Evolutionary conservation across 148 eudicot genomes (phyloP).

Genomic region (Nepenthes gracilis): DNA sequence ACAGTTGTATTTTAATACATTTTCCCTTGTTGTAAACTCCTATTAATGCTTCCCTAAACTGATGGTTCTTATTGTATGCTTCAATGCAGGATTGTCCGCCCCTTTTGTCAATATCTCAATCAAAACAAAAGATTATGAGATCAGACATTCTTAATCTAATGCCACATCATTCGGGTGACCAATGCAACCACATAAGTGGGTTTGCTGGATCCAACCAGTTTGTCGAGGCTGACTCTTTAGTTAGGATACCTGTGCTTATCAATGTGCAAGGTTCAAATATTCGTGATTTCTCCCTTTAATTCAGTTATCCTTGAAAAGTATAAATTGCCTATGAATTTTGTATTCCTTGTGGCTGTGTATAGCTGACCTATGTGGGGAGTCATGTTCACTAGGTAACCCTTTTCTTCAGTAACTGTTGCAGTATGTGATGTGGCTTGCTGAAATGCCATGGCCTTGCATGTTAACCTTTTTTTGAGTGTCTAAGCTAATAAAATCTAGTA

Average conservation of each 20-base stretch:
- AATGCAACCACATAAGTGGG: conserved; percentile 22
- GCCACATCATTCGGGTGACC: conserved; percentile 22
- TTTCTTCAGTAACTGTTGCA: too few relatives aligned
- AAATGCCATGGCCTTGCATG: too few relatives aligned
- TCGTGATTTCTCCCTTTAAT: conserved; percentile 4
- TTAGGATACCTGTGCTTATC: too few relatives aligned
- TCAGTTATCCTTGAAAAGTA: conserved; percentile 22
- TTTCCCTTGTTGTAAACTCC: too few relatives aligned
- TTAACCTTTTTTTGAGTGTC: too few relatives aligned
- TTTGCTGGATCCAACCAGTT: conserved; percentile 18
- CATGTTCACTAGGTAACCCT: too few relatives aligned
- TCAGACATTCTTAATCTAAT: conserved; percentile 18
- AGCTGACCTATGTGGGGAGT: too few relatives aligned
- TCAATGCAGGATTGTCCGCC: conserved; percentile 31
- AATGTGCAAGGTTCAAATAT: conserved; percentile 38
- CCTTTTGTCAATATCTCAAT: conserved; percentile 25
- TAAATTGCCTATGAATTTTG: background rate
- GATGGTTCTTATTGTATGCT: background rate
- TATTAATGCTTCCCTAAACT: background rate
- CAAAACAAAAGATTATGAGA: conserved; percentile 24
- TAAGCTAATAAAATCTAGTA: too few relatives aligned
- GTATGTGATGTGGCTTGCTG: too few relatives aligned
- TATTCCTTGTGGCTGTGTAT: background rate
- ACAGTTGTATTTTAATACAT: too few relatives aligned
- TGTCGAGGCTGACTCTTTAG: conserved; percentile 20